Conservation (phyloP, 208 protist species). For the Wallacemonas sp. region DNA sequence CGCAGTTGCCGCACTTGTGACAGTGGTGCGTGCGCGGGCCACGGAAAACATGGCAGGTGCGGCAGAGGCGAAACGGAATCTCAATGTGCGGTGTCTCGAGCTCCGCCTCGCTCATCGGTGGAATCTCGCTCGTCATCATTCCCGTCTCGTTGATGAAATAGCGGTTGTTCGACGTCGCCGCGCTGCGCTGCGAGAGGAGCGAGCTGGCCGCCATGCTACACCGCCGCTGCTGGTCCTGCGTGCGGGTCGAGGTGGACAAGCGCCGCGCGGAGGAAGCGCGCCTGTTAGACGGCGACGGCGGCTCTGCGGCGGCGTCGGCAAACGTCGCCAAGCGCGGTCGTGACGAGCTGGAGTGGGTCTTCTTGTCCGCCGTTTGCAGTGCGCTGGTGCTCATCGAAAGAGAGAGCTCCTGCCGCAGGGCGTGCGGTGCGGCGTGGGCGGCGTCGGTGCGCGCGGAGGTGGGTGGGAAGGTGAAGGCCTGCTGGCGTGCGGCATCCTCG, state of each 20-base stretch:
- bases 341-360: not conserved
- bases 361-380: not conserved
- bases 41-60: conserved; percentile 46
- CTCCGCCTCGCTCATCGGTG: conserved; percentile 22
- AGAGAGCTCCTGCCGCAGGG: not conserved
- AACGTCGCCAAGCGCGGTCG: not conserved
- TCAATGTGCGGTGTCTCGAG: conserved; percentile 31
- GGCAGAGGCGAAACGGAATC: conserved; percentile 45
- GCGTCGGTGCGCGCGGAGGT: not conserved
- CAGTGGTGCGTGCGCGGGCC: conserved; percentile 64
- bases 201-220: conserved; percentile 3
- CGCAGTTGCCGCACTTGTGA: conserved; percentile 52
- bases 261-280: not conserved
- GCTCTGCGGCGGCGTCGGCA: not conserved
- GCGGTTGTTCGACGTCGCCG: conserved; percentile 24
- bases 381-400: not conserved
- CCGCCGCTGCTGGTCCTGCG: not conserved
- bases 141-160: conserved; percentile 40
- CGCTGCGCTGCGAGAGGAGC: conserved; percentile 12
- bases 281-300: not conserved
- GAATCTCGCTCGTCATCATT: conserved; percentile 24
- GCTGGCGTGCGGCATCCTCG: not conserved
- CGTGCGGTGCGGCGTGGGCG: not conserved
- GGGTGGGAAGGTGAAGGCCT: not conserved
- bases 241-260: not conserved